Evolutionary conservation across 1,284 basidiomycete species (phyloP).

Genomic region (Coniferiporia sulphurascens): DNA sequence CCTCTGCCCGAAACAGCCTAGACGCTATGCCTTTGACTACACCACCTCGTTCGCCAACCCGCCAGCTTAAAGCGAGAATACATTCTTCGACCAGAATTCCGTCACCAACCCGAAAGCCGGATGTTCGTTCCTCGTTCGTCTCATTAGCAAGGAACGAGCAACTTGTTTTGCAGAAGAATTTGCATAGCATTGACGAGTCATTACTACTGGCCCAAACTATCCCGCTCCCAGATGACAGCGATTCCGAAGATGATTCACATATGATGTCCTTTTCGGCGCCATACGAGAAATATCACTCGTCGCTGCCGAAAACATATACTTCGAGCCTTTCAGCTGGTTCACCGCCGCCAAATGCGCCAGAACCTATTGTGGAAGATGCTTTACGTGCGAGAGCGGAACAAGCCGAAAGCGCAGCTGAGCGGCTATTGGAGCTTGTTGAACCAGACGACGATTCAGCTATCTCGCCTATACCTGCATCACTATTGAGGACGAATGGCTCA

Average conservation of each 20-base stretch:
- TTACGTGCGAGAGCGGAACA: conserved; percentile 81
- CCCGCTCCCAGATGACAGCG: conserved; percentile 68
- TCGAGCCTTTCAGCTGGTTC: conserved; percentile 28
- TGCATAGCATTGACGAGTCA: conserved; percentile 50
- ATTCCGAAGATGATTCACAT: conserved; percentile 55
- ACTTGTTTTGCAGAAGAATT: conserved; percentile 26
- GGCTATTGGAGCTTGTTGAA: conserved; percentile 74
- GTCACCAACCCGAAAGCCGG: conserved; percentile 15
- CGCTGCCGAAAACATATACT: conserved; percentile 14
- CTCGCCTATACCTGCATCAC: conserved; percentile 50
- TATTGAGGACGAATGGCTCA: conserved; percentile 40
- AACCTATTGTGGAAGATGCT: conserved; percentile 74
- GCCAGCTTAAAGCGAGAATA: conserved; percentile 9
- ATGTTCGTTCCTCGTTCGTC: conserved; percentile 4
- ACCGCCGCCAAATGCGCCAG: conserved; percentile 34
- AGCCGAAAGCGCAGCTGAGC: conserved; percentile 81
- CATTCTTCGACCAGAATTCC: conserved; percentile 16
- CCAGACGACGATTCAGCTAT: conserved; percentile 52
- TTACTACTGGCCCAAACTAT: conserved; percentile 63
- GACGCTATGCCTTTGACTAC: conserved; percentile 44
- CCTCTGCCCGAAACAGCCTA: conserved; percentile 34
- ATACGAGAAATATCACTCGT: conserved; percentile 42
- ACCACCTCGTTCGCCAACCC: conserved; percentile 43
- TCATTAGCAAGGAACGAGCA: conserved; percentile 29
- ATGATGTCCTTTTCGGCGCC: conserved; percentile 69